A percentile compares a stretch with the other conserved stretches of the same genome.
These are phyloP conservation scores for Simplicillium aogashimaense DNA, from an alignment of 2,329 filamentous ascomycete species.

Conservation along the genomic window DNA sequence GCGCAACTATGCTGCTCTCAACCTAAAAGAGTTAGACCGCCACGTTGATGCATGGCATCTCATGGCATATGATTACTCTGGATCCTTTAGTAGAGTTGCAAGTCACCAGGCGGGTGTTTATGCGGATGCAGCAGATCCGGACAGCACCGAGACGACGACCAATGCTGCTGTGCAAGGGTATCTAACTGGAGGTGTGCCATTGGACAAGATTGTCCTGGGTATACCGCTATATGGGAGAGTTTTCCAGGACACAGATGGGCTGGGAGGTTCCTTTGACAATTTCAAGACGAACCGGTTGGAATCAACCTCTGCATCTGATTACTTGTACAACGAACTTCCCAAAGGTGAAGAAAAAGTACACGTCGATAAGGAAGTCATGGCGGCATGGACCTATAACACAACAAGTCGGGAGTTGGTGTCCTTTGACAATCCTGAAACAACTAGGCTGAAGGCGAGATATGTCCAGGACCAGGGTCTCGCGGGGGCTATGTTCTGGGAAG, in stretches of 20 bases:
- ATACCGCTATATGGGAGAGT: conserved; percentile 47
- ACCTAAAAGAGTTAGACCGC: conserved; percentile 34
- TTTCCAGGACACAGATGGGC: neutral
- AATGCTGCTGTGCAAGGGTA: conserved; percentile 58
- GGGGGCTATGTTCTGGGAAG: conserved; percentile 81
- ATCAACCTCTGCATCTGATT: neutral
- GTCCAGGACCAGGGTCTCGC: conserved; percentile 52
- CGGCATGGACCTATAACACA: conserved; percentile 59
- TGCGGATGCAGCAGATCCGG: conserved; percentile 38
- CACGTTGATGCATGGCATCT: conserved; percentile 50
- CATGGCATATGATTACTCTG: conserved; percentile 70
- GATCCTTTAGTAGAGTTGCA: conserved; percentile 53
- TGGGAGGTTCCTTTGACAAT: neutral
- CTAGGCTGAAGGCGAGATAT: conserved; percentile 52
- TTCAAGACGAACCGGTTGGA: too few relatives aligned
- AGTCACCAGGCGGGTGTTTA: conserved; percentile 69
- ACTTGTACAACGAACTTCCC: neutral
- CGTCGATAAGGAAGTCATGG: conserved; percentile 46
- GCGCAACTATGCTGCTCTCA: conserved; percentile 35
- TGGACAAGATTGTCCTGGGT: conserved; percentile 62
- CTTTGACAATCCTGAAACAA: conserved; percentile 55
- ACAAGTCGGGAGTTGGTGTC: conserved; percentile 51
- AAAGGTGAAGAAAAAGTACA: neutral
- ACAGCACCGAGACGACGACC: conserved; percentile 60
- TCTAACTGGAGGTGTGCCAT: conserved; percentile 47